Conservation (phyloP, 106 monocot genomes). For the Dendrobium nobile region DNA sequence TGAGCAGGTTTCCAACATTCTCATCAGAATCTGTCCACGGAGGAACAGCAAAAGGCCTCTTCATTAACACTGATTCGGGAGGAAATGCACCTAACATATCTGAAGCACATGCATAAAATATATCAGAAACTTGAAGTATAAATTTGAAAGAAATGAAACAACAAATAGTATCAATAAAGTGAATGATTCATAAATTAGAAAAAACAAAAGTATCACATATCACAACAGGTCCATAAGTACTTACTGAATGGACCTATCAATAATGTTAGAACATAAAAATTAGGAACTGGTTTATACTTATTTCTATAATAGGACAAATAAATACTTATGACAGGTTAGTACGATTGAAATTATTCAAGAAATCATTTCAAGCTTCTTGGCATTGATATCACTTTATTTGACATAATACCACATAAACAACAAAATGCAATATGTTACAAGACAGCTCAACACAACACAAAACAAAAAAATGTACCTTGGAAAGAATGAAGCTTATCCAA, state of each 20-base stretch:
- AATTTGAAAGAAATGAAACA: background rate
- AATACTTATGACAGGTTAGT: background rate
- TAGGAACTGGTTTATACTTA: background rate
- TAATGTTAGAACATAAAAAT: background rate
- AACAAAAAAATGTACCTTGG: constrained; percentile 33
- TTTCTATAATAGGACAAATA: background rate
- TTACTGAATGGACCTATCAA: background rate
- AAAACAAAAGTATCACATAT: background rate
- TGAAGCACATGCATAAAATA: constrained; percentile 18
- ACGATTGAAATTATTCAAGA: background rate
- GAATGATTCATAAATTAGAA: background rate
- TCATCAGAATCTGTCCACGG: constrained; percentile 85
- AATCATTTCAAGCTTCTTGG: background rate
- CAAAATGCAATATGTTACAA: background rate
- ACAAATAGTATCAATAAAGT: background rate
- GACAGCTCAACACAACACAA: background rate
- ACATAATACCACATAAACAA: background rate
- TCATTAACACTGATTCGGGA: constrained; percentile 54
- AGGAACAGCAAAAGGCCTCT: constrained; percentile 53
- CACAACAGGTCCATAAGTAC: background rate
- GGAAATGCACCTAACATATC: constrained; percentile 73
- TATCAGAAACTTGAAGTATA: background rate
- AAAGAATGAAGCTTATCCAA: constrained; percentile 65
- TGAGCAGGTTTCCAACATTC: constrained; percentile 78
- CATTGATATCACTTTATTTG: background rate